Percentiles rank a stretch among this genome's conserved stretches.
These are phyloP conservation scores for Hypoxylon sp. DNA, from an alignment of 2,329 filamentous ascomycete genomes.

Conservation along the genomic window DNA sequence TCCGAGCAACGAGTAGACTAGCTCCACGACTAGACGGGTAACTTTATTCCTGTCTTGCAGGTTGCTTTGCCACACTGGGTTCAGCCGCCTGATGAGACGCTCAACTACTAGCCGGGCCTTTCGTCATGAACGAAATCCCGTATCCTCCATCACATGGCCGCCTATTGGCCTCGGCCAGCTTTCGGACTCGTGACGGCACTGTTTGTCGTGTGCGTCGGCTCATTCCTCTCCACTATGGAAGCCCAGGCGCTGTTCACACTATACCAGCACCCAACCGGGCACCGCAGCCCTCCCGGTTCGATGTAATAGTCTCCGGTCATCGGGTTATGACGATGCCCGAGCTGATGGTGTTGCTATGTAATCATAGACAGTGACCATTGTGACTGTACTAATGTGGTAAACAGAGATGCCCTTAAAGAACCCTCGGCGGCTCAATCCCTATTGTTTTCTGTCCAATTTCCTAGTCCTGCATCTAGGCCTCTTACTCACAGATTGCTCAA, in stretches of 20 bases:
- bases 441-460: constrained; percentile 27
- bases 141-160: constrained; percentile 35
- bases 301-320: constrained; percentile 11
- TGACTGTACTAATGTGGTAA: constrained; percentile 34
- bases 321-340: constrained; percentile 21
- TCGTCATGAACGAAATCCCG: constrained; percentile 40
- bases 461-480: constrained; percentile 20
- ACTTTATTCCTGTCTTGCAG: constrained; percentile 27
- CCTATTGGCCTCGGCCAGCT: constrained; percentile 28
- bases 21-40: constrained; percentile 24
- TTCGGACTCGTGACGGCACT: constrained; percentile 35
- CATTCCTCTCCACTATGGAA: constrained; percentile 26
- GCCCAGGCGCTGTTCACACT: constrained; percentile 15
- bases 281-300: constrained; percentile 22
- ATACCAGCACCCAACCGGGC: constrained; percentile 29
- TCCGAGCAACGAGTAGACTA: constrained; percentile 33
- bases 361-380: constrained; percentile 28
- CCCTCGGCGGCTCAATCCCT: constrained; percentile 15
- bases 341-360: constrained; percentile 33
- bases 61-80: constrained; percentile 36
- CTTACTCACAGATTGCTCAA: constrained; percentile 15
- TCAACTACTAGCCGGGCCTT: constrained; percentile 30
- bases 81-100: constrained; percentile 34
- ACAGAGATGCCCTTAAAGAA: constrained; percentile 19
- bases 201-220: constrained; percentile 29